Conservation (phyloP, 805 yeast species). For the Lachancea fermentati region DNA sequence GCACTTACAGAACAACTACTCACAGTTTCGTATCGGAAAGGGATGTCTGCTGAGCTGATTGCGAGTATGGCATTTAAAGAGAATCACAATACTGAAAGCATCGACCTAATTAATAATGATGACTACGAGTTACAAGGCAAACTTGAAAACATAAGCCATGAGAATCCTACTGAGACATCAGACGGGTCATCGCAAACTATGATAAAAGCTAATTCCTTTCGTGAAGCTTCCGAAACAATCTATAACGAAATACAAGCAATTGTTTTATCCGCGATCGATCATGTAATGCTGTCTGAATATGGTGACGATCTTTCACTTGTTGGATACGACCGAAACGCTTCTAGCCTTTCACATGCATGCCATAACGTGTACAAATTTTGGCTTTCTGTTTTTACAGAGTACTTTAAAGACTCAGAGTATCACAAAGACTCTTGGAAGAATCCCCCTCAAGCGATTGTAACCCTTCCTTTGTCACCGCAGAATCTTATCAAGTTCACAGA, state of each 20-base stretch:
- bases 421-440: constrained; percentile 24
- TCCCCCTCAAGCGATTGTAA: constrained; percentile 18
- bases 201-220: not conserved
- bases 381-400: constrained; percentile 53
- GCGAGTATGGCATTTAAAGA: constrained; percentile 38
- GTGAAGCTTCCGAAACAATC: not conserved
- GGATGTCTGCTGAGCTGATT: constrained; percentile 44
- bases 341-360: constrained; percentile 39
- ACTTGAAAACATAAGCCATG: no score
- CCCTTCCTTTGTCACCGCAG: constrained; percentile 27
- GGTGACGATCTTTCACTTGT: constrained; percentile 50
- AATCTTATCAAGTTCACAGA: constrained; percentile 38
- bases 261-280: constrained; percentile 42
- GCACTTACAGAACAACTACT: constrained; percentile 62
- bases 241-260: constrained; percentile 39
- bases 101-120: no score
- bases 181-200: not conserved
- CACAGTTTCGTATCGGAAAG: constrained; percentile 48
- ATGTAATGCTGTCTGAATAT: constrained; percentile 47
- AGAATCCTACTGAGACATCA: no score
- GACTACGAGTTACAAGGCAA: no score
- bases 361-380: constrained; percentile 41
- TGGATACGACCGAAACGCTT: constrained; percentile 39
- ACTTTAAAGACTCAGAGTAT: constrained; percentile 32
- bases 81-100: no score